Percentiles rank a stretch among this genome's conserved stretches.
These are phyloP conservation scores for Oryza glaberrima DNA, from an alignment of 176 grass and related monocot genomes.

Conservation along the genomic window DNA sequence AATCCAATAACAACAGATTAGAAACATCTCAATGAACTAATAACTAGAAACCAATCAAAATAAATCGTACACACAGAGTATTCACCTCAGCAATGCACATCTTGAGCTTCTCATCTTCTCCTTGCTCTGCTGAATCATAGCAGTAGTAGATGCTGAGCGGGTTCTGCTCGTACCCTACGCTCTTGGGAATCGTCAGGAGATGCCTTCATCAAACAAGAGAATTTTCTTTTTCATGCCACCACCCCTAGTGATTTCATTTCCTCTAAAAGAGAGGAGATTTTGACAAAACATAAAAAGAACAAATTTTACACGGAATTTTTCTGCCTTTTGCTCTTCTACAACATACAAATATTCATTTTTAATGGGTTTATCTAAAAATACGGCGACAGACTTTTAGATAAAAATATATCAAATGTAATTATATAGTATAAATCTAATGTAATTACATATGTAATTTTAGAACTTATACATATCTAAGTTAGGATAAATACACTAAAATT, in stretches of 20 bases:
- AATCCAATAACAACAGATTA: background rate
- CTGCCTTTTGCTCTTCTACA: background rate
- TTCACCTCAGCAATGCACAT: conserved; percentile 90
- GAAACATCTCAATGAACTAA: background rate
- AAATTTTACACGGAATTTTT: background rate
- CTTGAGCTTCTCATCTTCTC: conserved; percentile 42
- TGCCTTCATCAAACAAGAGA: conserved; percentile 43
- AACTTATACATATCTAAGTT: no score
- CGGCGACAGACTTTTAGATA: no score
- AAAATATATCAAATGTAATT: no score
- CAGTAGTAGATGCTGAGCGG: conserved; percentile 94
- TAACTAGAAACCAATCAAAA: background rate
- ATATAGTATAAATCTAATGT: no score
- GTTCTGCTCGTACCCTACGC: conserved; percentile 89
- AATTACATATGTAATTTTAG: no score
- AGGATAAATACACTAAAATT: no score
- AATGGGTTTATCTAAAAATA: no score
- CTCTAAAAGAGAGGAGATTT: background rate
- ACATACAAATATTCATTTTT: no score
- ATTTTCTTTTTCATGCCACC: background rate
- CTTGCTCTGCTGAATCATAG: conserved; percentile 52
- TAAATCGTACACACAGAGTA: background rate
- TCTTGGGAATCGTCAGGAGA: conserved; percentile 87
- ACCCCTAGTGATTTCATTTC: no score
- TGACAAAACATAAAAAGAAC: background rate